Evolutionary conservation across 257 asterid species (phyloP).

Genomic region (Cinchona pubescens): DNA sequence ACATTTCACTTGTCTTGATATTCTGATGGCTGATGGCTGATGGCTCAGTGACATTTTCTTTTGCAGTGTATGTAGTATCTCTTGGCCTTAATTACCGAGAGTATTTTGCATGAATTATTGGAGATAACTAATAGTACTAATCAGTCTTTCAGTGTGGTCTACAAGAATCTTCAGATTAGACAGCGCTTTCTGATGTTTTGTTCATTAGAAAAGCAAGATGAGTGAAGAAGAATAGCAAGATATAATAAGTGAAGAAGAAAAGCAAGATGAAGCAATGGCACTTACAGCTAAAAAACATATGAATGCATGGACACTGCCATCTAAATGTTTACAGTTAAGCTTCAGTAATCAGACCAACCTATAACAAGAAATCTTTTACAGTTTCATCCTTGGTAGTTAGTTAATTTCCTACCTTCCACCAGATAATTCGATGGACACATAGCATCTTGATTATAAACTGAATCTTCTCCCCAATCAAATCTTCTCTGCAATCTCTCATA

Average conservation of each 20-base stretch:
- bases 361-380: background rate
- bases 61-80: too few species aligned
- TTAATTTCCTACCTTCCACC: slow-evolving; percentile 71
- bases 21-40: too few species aligned
- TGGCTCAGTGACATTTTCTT: too few species aligned
- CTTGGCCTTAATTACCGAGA: background rate
- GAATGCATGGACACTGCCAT: slow-evolving; percentile 1
- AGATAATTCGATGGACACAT: slow-evolving; percentile 72
- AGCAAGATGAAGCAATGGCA: background rate
- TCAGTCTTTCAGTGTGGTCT: background rate
- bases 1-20: too few species aligned
- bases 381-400: slow-evolving; percentile 1
- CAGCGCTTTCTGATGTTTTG: background rate
- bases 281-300: background rate
- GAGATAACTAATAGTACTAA: background rate
- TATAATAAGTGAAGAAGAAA: background rate
- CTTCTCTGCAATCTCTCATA: slow-evolving; percentile 73
- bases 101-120: background rate
- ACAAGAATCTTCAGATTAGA: background rate
- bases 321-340: background rate
- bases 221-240: background rate
- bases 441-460: slow-evolving; percentile 67
- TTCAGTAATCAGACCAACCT: background rate
- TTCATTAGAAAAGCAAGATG: too few species aligned
- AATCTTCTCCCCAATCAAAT: slow-evolving; percentile 85